phyloP scores from a whole-genome alignment of 768 basidiomycete species.

The Holtermannia corniformis region DNA sequence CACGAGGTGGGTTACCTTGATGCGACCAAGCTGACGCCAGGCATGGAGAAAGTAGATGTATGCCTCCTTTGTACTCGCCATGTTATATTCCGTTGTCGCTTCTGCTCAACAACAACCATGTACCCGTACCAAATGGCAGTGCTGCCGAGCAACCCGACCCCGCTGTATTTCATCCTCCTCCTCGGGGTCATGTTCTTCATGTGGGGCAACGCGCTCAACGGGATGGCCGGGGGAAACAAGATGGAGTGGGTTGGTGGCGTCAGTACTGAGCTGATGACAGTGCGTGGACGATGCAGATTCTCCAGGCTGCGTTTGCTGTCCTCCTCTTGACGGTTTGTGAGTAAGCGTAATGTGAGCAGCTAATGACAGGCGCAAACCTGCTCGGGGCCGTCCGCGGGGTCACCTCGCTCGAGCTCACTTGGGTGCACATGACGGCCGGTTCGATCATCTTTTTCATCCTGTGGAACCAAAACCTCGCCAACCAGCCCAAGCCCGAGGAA shows the following conservation, averaged over 20 bases:
- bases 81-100: too few species aligned
- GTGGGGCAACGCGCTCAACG: constrained; percentile 22
- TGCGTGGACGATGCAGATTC: constrained; percentile 20
- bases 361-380: not conserved
- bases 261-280: constrained; percentile 9
- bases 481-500: constrained; percentile 3
- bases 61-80: too few species aligned
- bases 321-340: constrained; percentile 26
- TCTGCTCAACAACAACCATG: too few species aligned
- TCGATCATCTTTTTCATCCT: constrained; percentile 21
- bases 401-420: constrained; percentile 27
- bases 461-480: constrained; percentile 30
- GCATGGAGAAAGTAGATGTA: too few species aligned
- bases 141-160: constrained; percentile 6
- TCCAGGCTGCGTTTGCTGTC: constrained; percentile 28
- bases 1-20: too few species aligned
- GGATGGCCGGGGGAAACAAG: constrained; percentile 17
- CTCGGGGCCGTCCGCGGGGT: constrained; percentile 20
- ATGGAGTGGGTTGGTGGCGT: constrained; percentile 12
- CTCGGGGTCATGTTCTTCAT: constrained; percentile 30
- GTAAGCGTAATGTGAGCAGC: not conserved
- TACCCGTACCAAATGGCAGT: not conserved
- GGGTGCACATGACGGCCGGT: constrained; percentile 25
- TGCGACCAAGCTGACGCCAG: too few species aligned
- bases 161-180: constrained; percentile 27